phyloP scores from a whole-genome alignment of 257 asterid genomes.

The Fraxinus pennsylvanica region DNA sequence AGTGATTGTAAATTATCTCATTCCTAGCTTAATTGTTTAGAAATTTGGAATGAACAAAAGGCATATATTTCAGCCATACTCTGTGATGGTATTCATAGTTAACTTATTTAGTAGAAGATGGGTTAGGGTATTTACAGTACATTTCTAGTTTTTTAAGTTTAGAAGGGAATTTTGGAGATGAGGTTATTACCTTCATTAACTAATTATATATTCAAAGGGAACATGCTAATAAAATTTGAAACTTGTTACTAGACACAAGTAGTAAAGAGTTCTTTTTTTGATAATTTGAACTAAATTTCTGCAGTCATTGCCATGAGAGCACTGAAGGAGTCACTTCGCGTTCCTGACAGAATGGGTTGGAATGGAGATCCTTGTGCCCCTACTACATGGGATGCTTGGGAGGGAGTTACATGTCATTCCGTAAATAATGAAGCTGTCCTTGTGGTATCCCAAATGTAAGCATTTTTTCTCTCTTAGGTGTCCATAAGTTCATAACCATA shows the following conservation, averaged over 20 bases:
- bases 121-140: no score
- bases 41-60: conserved; percentile 4
- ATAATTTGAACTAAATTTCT: conserved; percentile 29
- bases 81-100: no score
- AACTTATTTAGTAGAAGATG: no score
- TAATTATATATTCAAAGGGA: no score
- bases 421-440: conserved; percentile 59
- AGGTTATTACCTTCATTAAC: no score
- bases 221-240: neutral
- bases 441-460: conserved; percentile 86
- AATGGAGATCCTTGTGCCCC: conserved; percentile 99
- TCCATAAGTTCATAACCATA: neutral
- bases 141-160: no score
- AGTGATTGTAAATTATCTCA: no score
- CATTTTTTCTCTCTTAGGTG: conserved; percentile 15
- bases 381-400: conserved; percentile 99
- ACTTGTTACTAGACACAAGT: neutral
- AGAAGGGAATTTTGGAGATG: no score
- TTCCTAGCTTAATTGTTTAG: conserved; percentile 4
- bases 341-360: conserved; percentile 99
- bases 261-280: neutral
- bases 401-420: conserved; percentile 86
- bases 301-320: conserved; percentile 90
- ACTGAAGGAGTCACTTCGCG: conserved; percentile 76
- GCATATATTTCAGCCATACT: neutral